These are phyloP conservation scores for Pyrus communis DNA, from an alignment of 306 rosid genomes.

Conservation along the genomic window DNA sequence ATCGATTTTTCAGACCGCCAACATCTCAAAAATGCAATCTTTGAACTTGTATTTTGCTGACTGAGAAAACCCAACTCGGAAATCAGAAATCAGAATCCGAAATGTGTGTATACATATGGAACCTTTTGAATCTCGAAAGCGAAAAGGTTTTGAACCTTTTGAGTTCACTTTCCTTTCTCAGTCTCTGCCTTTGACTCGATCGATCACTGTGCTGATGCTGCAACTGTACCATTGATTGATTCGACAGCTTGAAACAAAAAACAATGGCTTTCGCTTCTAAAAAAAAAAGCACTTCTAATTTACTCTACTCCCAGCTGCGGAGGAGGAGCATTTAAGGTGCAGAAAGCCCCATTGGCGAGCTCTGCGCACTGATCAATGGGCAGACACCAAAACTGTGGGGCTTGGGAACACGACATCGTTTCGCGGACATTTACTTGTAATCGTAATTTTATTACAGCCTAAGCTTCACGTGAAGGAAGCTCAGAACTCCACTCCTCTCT, in stretches of 20 bases:
- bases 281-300: background rate
- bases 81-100: background rate
- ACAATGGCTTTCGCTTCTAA: background rate
- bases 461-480: constrained; percentile 43
- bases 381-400: constrained; percentile 2
- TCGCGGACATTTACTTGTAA: constrained; percentile 19
- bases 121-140: background rate
- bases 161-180: background rate
- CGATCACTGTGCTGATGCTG: background rate
- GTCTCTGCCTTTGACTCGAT: background rate
- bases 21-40: background rate
- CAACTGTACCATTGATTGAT: background rate
- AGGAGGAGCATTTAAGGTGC: background rate
- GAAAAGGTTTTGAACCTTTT: background rate
- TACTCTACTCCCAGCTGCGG: background rate
- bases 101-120: background rate
- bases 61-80: background rate
- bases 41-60: background rate
- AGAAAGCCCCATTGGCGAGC: constrained; percentile 17
- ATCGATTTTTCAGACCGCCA: background rate
- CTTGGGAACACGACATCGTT: background rate
- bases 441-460: background rate
- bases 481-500: constrained; percentile 28
- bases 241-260: background rate
- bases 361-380: background rate